phyloP scores from a whole-genome alignment of 768 basidiomycete species.

The Panaeolus papilionaceus region DNA sequence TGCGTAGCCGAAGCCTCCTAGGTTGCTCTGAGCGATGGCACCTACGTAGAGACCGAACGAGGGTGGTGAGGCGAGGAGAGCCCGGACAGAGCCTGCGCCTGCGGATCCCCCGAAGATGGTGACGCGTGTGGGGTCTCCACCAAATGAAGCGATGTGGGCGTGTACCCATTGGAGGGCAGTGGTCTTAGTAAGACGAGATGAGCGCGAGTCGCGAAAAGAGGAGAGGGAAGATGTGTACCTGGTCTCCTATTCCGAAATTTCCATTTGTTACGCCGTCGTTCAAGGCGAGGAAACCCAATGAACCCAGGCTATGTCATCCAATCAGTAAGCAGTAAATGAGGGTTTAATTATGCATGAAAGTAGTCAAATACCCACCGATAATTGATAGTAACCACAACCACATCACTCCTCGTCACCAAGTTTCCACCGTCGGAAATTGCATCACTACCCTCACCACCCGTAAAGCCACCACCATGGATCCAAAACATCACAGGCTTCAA shows the following conservation, averaged over 20 bases:
- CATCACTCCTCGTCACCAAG: slow-evolving; percentile 48
- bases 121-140: slow-evolving; percentile 58
- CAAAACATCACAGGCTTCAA: slow-evolving; percentile 54
- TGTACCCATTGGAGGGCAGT: slow-evolving; percentile 52
- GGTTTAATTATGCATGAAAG: too few species aligned
- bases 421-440: slow-evolving; percentile 50
- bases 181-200: slow-evolving; percentile 25
- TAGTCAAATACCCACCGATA: slow-evolving; percentile 37
- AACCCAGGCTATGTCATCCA: slow-evolving; percentile 35
- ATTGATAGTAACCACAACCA: slow-evolving; percentile 47
- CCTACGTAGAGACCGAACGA: slow-evolving; percentile 46
- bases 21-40: slow-evolving; percentile 51
- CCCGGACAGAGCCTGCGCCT: slow-evolving; percentile 53
- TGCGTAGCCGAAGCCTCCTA: slow-evolving; percentile 55
- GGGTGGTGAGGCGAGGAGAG: slow-evolving; percentile 39
- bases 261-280: slow-evolving; percentile 49
- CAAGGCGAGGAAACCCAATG: slow-evolving; percentile 52
- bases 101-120: slow-evolving; percentile 63
- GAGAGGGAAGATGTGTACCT: not conserved
- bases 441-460: slow-evolving; percentile 45
- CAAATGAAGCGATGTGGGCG: slow-evolving; percentile 59
- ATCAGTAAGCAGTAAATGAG: too few species aligned
- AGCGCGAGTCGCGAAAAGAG: not conserved
- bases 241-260: slow-evolving; percentile 53
- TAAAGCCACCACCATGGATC: slow-evolving; percentile 58